Evolutionary conservation across 2,329 filamentous ascomycete genomes (phyloP), one percentile per base, ranked within the genome.

Genomic region (Pyrenophora graminea): DNA sequence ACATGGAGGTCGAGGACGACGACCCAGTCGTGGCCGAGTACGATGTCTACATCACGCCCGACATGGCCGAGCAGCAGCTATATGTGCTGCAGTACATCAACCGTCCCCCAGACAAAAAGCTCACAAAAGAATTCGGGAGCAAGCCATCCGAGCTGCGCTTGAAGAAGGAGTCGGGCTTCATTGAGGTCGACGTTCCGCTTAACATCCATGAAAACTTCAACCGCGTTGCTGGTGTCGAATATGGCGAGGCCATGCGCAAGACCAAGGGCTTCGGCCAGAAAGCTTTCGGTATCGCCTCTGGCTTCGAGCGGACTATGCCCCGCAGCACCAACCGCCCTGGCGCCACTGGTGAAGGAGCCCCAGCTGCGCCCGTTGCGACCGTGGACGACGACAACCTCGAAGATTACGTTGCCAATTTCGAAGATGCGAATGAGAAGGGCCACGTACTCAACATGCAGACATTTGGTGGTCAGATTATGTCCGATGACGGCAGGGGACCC

Each of bases 51-150:
- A 85, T 96, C 69, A 96, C 92, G 63, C 88, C 90, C 18, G 82
- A 87, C 60, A 83, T 91, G 53, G 71, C 77, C 51, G 59, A 61
- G 43, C 55, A 59, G 27, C 71, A 78, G 61, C 72, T 80, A 39
- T 87, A 93, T 64, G 83, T 97, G 57, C 83, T 99, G 39, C 92
- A 97, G 77, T 95, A 96, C 73, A 88, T 92, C 21, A 92, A 92
- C 75, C 88, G 90, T 56, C 80, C 80, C 33, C 79, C 84, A 51
- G 79, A 83, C 34, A 82, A 87, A 56, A 80, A 83, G 5, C 88
- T 89, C 74, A 82, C 82, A 47, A 80, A 83, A 18, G 69, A 75
- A 10, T 74, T 77, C 45, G 53, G 60, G 7, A 75, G 77, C 13
- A 79, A 81, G 48, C 89, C 93, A 9, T 78, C 84, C 13, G 85